Evolutionary conservation across 768 basidiomycete species (phyloP).

Genomic region (Sporobolomyces pararoseus): DNA sequence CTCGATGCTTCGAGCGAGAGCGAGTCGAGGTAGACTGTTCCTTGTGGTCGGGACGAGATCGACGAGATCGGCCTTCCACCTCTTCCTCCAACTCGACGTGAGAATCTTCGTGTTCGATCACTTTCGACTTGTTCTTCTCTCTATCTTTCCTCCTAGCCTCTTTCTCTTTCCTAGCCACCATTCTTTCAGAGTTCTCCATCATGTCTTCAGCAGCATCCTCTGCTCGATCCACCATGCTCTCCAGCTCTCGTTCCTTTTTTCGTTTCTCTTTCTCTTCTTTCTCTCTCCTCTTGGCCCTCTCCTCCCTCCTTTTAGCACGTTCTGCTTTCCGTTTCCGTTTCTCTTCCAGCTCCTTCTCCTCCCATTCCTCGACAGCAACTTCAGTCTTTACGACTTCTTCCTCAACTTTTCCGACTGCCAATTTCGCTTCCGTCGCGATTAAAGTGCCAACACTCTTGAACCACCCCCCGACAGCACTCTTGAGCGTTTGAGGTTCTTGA

Average conservation of each 20-base stretch:
- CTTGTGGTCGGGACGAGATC: not conserved
- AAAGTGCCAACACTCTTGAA: conserved; percentile 30
- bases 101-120: too few species aligned
- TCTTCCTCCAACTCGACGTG: too few species aligned
- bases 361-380: conserved; percentile 4
- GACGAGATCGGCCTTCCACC: too few species aligned
- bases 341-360: not conserved
- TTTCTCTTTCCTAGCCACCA: not conserved
- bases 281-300: conserved; percentile 1
- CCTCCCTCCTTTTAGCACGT: conserved; percentile 8
- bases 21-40: not conserved
- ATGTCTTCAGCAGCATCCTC: conserved; percentile 4
- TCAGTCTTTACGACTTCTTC: conserved; percentile 20
- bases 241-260: not conserved
- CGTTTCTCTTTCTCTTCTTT: not conserved
- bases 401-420: conserved; percentile 8
- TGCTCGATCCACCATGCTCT: conserved; percentile 9
- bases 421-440: conserved; percentile 25
- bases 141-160: not conserved
- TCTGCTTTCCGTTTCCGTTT: conserved; percentile 22
- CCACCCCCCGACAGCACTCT: conserved; percentile 18
- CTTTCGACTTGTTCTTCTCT: not conserved
- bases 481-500: conserved; percentile 7
- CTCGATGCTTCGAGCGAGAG: conserved; percentile 13
- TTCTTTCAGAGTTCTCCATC: conserved; percentile 1